Conservation (phyloP, 345 rosid species). For the Heritiera littoralis region DNA sequence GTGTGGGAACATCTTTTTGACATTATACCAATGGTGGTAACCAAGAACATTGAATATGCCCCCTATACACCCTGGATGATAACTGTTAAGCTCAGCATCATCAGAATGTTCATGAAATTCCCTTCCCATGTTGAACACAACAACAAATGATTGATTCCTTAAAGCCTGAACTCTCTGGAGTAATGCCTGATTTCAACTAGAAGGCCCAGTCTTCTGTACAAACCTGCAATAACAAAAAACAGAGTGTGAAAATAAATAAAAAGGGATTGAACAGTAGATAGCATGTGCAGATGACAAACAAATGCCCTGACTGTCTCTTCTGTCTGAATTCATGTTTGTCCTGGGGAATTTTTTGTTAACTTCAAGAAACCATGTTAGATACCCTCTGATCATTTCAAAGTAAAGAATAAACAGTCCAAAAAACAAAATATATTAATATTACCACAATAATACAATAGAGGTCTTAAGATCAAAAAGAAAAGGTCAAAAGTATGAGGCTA, state of each 20-base stretch:
- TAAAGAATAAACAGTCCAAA: too few species aligned
- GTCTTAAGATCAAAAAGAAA: too few species aligned
- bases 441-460: too few species aligned
- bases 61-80: conserved; percentile 59
- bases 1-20: conserved; percentile 32
- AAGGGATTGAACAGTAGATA: too few species aligned
- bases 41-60: conserved; percentile 61
- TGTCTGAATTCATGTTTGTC: background rate
- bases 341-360: background rate
- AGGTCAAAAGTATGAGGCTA: too few species aligned
- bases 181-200: background rate
- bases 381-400: background rate
- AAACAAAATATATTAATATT: too few species aligned
- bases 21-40: conserved; percentile 48
- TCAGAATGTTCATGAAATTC: conserved; percentile 37
- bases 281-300: too few species aligned
- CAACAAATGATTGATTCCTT: background rate
- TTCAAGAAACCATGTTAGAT: conserved; percentile 1
- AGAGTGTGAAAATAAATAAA: background rate
- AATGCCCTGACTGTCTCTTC: too few species aligned
- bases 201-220: background rate
- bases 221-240: conserved; percentile 4
- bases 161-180: conserved; percentile 15
- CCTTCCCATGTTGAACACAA: conserved; percentile 44
- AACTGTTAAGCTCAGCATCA: conserved; percentile 31